Base-by-base conservation (phyloP, 1,284 basidiomycete species). In the Trichosporon sp. region DNA sequence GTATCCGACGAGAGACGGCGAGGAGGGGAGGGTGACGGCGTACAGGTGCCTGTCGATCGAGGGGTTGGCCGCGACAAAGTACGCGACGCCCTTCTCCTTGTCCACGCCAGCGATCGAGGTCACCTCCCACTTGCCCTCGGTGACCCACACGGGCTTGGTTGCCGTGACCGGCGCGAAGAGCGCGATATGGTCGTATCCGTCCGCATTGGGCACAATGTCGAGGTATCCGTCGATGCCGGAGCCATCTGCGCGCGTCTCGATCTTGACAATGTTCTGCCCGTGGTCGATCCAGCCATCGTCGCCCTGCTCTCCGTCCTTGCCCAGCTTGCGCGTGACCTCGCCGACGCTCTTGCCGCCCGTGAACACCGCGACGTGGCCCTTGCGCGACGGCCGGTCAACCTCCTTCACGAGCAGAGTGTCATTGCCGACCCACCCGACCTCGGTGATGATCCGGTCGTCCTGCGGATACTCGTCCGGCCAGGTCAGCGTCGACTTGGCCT, bases 201-300 rank as follows among this genome's bases (percentile, higher is more conserved):
- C 88, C 31, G 51, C 51, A 31, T 88, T 89, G 11, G 94, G 92
- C 2, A 95, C 88, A 73, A 98, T 88, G 80, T 98, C 95, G 59
- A 98, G 87, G 82, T 97, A 98, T 12, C 92, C 92, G 12, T 86
- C 78, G 10, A 83, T 76, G 48, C 85, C 85, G 1, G 59, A 63
- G 35, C 59, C 59, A 14, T 63, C 59, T 4, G 31, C 59, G 35
- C 59, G 59, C 4, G 31, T 37, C 1, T 85, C 84, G 5, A 84
- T 64, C 21, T 59, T 51, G 82, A 71, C 88, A 75, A 75, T 78
- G 76, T 72, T 78, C 73, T 83, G 83, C 7, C 79, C 80, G 73
- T 85, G 81, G 67, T 97, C 92, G 76, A 98, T 94, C 96, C 96
- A 98, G 0, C 96, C 96, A 56, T 90, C 89, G 78, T 96, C 95